Evolutionary conservation across 331 rosid species (phyloP).

Genomic region (Pyracantha coccinea): DNA sequence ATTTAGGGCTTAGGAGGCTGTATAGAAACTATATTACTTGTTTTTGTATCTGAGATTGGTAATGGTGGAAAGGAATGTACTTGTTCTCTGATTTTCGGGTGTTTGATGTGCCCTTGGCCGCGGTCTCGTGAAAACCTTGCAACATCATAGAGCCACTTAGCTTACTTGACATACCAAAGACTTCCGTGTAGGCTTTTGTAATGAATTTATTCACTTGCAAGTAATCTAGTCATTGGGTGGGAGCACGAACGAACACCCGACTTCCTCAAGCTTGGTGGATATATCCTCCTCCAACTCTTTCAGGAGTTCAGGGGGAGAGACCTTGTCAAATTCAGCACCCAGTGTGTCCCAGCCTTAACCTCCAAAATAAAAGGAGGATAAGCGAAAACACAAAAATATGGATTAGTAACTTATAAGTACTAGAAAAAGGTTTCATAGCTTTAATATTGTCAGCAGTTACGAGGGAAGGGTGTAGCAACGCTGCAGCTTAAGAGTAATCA

Average conservation of each 20-base stretch:
- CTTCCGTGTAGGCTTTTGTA: background rate
- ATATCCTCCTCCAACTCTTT: constrained; percentile 11
- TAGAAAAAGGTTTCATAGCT: background rate
- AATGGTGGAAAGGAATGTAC: background rate
- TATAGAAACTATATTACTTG: background rate
- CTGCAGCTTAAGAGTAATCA: background rate
- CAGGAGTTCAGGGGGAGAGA: constrained; percentile 13
- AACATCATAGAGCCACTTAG: no score
- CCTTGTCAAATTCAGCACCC: constrained; percentile 16
- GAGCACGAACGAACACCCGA: no score
- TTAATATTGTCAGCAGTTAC: background rate
- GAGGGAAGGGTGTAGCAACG: constrained; percentile 2
- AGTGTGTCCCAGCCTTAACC: constrained; percentile 10
- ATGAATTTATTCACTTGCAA: background rate
- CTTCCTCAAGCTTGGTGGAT: background rate
- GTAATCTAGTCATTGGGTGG: background rate
- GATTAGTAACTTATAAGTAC: background rate
- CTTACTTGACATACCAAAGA: background rate
- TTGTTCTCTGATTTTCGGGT: background rate
- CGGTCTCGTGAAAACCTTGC: background rate
- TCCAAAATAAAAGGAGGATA: background rate
- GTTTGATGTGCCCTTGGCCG: no score
- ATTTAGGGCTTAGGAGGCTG: background rate
- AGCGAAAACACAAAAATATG: background rate
- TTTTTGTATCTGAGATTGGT: background rate